phyloP scores from a whole-genome alignment of 2,329 filamentous ascomycete species.

The Gaeumannomyces sp. region DNA sequence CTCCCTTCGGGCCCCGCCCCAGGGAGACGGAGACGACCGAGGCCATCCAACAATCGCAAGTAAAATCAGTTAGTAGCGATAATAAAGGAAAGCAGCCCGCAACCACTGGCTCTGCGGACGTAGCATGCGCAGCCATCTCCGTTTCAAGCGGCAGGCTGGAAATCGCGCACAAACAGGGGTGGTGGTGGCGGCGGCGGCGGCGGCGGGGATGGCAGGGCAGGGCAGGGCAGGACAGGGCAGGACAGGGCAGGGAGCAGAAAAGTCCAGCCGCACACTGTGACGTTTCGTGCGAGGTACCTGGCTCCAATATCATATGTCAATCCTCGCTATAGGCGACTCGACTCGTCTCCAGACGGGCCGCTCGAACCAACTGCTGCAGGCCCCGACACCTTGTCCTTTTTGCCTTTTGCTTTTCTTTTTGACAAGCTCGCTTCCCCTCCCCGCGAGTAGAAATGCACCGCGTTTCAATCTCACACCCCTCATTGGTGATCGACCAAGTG shows the following conservation, averaged over 20 bases:
- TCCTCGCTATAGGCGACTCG: neutral
- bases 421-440: neutral
- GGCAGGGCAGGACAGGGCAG: too few relatives aligned
- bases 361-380: neutral
- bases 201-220: too few relatives aligned
- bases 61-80: too few relatives aligned
- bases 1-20: too few relatives aligned
- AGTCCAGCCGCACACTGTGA: neutral
- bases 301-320: neutral
- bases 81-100: too few relatives aligned
- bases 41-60: too few relatives aligned
- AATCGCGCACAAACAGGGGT: neutral
- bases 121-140: too few relatives aligned
- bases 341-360: neutral
- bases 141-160: neutral
- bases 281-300: neutral
- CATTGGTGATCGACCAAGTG: neutral
- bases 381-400: neutral
- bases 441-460: neutral
- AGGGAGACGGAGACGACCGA: too few relatives aligned
- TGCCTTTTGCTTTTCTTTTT: neutral
- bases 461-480: neutral
- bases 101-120: too few relatives aligned
- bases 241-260: neutral
- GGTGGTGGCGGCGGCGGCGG: too few relatives aligned